Percentiles rank a stretch among this genome's conserved stretches.
Conservation (phyloP, 2,329 filamentous ascomycete species). For the Fusarium hainanense region DNA sequence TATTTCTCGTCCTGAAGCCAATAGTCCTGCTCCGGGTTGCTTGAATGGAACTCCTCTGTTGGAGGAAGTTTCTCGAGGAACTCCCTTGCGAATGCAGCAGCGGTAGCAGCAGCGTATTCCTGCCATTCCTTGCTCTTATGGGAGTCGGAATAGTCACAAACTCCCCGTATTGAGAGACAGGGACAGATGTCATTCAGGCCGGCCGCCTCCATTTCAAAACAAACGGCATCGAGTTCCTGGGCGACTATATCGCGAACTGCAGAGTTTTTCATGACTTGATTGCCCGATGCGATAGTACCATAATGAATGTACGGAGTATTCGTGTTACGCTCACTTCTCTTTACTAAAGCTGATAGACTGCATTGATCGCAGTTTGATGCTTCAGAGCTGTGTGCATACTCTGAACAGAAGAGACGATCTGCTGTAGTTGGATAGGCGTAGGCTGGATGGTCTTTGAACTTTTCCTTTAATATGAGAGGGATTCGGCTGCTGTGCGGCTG, state of each 20-base stretch:
- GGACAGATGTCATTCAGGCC: not conserved
- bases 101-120: not conserved
- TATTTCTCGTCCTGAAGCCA: not conserved
- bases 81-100: not conserved
- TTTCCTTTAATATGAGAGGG: not conserved
- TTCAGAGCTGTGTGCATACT: fast-evolving
- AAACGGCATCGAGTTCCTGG: not conserved
- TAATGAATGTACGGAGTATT: not conserved
- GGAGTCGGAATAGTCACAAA: not conserved
- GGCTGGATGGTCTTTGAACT: fast-evolving
- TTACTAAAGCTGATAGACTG: not conserved
- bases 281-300: not conserved
- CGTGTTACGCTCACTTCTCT: not conserved
- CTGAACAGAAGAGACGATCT: not conserved
- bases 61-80: not conserved
- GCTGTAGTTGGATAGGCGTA: not conserved
- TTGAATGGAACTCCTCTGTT: fast-evolving
- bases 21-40: fast-evolving
- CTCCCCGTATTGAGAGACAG: not conserved
- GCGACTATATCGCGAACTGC: fast-evolving
- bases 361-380: not conserved
- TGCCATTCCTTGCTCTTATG: not conserved
- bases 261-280: not conserved
- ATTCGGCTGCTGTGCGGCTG: not conserved
- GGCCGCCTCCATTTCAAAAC: not conserved